These are phyloP conservation scores for Diaporthe citrichinensis DNA, from an alignment of 2,329 filamentous ascomycete species.

Conservation along the genomic window DNA sequence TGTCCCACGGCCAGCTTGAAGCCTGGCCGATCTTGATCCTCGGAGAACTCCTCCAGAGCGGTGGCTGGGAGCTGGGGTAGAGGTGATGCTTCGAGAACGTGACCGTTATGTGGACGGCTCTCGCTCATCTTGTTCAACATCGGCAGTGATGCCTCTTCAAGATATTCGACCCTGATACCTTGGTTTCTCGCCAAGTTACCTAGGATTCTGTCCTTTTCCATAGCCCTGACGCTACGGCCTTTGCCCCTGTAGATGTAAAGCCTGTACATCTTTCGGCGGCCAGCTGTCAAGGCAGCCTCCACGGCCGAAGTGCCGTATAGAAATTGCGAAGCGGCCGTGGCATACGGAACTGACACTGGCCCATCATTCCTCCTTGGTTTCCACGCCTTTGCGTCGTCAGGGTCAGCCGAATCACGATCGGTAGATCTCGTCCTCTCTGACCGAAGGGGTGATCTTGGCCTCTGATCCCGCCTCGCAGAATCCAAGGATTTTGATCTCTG, in stretches of 20 bases:
- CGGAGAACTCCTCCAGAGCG: slow-evolving; percentile 65
- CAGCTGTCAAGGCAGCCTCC: slow-evolving; percentile 78
- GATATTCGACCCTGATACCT: slow-evolving; percentile 69
- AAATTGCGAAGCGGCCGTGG: slow-evolving; percentile 91
- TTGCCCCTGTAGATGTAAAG: slow-evolving; percentile 81
- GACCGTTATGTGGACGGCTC: slow-evolving; percentile 90
- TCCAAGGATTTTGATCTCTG: neutral
- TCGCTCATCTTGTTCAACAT: slow-evolving; percentile 87
- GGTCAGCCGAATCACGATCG: neutral
- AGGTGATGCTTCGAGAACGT: slow-evolving; percentile 88
- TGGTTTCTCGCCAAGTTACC: slow-evolving; percentile 61
- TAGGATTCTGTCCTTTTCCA: slow-evolving; percentile 60
- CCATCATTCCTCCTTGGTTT: slow-evolving; percentile 36
- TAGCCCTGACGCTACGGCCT: slow-evolving; percentile 61
- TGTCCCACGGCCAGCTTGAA: slow-evolving; percentile 74
- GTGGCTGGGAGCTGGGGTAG: slow-evolving; percentile 80
- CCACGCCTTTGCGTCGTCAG: slow-evolving; percentile 26
- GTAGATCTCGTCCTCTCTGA: neutral
- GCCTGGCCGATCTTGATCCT: slow-evolving; percentile 59
- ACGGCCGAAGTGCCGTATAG: slow-evolving; percentile 89
- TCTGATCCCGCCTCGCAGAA: neutral
- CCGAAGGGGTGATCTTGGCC: neutral
- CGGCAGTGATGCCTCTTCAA: slow-evolving; percentile 73
- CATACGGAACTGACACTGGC: slow-evolving; percentile 64
- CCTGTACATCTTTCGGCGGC: slow-evolving; percentile 82